phyloP scores from a whole-genome alignment of 108 stramenopile species.

The Schizochytrium sp. region DNA sequence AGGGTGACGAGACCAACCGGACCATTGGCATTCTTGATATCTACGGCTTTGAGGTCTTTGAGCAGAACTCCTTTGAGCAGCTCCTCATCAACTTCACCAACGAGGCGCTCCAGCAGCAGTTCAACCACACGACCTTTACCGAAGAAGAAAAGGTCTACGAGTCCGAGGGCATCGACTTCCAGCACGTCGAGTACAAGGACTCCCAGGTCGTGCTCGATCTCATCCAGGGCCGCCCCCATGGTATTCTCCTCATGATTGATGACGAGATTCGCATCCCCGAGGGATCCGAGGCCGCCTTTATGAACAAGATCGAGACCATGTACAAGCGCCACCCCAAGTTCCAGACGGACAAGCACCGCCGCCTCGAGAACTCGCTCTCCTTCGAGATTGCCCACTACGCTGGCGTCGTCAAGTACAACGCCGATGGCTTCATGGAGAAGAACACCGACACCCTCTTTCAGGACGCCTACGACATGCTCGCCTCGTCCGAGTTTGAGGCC shows the following conservation, averaged over 20 bases:
- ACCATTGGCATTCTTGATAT: conserved; percentile 92
- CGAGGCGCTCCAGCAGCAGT: conserved; percentile 53
- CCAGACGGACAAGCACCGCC: conserved; percentile 30
- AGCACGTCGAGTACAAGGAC: conserved; percentile 37
- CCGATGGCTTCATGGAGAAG: conserved; percentile 72
- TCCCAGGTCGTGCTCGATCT: conserved; percentile 55
- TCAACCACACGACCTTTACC: conserved; percentile 41
- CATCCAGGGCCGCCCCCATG: conserved; percentile 46
- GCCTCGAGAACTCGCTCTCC: background rate
- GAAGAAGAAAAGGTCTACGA: conserved; percentile 29
- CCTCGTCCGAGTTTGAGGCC: conserved; percentile 33
- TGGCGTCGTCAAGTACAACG: conserved; percentile 72
- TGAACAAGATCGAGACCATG: conserved; percentile 13
- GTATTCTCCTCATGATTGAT: conserved; percentile 48
- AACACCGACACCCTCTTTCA: conserved; percentile 73
- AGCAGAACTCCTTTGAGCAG: conserved; percentile 80
- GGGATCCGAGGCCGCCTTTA: conserved; percentile 27
- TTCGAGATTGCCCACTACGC: conserved; percentile 84
- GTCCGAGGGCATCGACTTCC: conserved; percentile 24
- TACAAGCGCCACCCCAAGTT: conserved; percentile 22
- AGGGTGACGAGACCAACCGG: conserved; percentile 26
- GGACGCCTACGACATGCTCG: conserved; percentile 55
- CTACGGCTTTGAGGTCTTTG: conserved; percentile 90
- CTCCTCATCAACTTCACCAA: conserved; percentile 55
- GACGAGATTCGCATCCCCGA: conserved; percentile 36